Conservation (phyloP, 2,329 filamentous ascomycete species). For the Fonsecaea erecta region DNA sequence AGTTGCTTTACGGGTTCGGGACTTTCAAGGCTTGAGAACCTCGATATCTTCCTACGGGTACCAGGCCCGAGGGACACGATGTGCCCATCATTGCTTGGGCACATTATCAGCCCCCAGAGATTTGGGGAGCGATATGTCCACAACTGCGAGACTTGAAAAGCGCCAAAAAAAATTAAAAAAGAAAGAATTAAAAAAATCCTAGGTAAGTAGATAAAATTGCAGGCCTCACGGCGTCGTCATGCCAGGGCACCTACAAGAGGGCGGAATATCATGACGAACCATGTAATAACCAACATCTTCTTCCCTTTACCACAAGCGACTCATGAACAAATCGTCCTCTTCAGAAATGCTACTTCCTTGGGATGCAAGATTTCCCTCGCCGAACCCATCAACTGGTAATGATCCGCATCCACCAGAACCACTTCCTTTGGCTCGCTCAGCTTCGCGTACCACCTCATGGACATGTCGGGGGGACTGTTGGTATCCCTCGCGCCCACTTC, state of each 20-base stretch:
- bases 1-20: too few relatives aligned
- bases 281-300: background rate
- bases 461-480: conserved; percentile 41
- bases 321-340: conserved; percentile 25
- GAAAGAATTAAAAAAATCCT: too few relatives aligned
- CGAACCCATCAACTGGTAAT: conserved; percentile 47
- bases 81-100: too few relatives aligned
- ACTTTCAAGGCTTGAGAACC: too few relatives aligned
- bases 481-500: conserved; percentile 42
- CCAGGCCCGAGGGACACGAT: too few relatives aligned
- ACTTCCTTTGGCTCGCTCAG: conserved; percentile 48
- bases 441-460: conserved; percentile 42
- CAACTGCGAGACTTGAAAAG: too few relatives aligned
- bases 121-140: too few relatives aligned
- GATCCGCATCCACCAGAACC: conserved; percentile 43
- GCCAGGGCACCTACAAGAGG: background rate
- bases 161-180: too few relatives aligned
- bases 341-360: conserved; percentile 43
- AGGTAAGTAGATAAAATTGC: too few relatives aligned
- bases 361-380: conserved; percentile 37
- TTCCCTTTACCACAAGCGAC: background rate
- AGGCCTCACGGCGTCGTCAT: background rate
- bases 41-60: too few relatives aligned
- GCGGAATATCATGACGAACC: background rate
- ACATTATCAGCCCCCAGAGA: too few relatives aligned